A percentile compares a stretch with the other conserved stretches of the same genome.
Conservation (phyloP, 2,329 filamentous ascomycete species). For the Colletotrichum tanaceti region DNA sequence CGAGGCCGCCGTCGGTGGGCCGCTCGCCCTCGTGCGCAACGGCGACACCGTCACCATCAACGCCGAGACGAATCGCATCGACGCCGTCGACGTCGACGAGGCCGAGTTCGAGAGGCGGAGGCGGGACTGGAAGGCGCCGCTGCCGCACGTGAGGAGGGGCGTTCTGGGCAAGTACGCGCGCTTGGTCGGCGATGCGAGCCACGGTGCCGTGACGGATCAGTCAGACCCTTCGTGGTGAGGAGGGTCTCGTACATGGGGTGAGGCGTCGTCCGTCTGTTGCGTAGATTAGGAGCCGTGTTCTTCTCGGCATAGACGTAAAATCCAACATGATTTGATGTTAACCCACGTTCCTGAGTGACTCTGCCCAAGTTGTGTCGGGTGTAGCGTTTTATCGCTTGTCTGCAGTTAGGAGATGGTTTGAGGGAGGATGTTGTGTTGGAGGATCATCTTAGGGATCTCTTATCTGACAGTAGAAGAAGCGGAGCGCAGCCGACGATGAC, state of each 20-base stretch:
- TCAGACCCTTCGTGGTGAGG: slow-evolving; percentile 45
- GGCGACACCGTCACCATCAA: slow-evolving; percentile 90
- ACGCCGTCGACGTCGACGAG: slow-evolving; percentile 69
- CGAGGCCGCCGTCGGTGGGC: slow-evolving; percentile 88
- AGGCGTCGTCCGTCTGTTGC: neutral
- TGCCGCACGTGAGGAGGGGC: slow-evolving; percentile 80
- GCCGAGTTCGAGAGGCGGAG: slow-evolving; percentile 76
- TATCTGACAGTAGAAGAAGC: too few species aligned
- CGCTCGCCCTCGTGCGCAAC: slow-evolving; percentile 83
- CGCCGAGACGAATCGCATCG: slow-evolving; percentile 82
- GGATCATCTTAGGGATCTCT: too few species aligned
- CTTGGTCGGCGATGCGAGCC: slow-evolving; percentile 89
- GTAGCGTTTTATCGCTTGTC: too few species aligned
- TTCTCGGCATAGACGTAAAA: neutral
- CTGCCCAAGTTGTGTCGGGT: too few species aligned
- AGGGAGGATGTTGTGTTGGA: too few species aligned
- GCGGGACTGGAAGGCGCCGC: slow-evolving; percentile 76
- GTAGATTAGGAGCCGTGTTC: neutral
- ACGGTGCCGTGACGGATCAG: slow-evolving; percentile 87
- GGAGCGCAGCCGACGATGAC: too few species aligned
- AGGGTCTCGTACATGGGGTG: neutral
- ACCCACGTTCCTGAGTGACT: neutral
- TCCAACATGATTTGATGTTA: neutral
- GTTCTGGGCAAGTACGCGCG: slow-evolving; percentile 90
- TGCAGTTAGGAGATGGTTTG: too few species aligned